These are phyloP conservation scores for Penicillium sp. DNA, from an alignment of 2,329 filamentous ascomycete species.

Conservation along the genomic window DNA sequence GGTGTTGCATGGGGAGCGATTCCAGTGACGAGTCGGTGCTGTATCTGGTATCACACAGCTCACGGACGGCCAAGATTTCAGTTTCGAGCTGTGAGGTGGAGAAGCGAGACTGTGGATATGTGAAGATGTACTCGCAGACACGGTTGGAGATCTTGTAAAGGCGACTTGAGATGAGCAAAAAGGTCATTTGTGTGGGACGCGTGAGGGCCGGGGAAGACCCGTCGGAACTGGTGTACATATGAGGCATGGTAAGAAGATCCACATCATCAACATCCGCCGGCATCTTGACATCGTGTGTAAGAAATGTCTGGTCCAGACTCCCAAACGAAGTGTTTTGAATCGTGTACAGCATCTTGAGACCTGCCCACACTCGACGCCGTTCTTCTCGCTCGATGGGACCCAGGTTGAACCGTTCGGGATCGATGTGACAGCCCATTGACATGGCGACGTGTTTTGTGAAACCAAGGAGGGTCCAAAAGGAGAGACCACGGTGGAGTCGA, in stretches of 20 bases:
- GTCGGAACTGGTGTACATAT: constrained; percentile 5
- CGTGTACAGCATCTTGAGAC: constrained; percentile 37
- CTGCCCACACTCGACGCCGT: constrained; percentile 36
- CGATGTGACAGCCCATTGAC: constrained; percentile 39
- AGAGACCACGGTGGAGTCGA: constrained; percentile 30
- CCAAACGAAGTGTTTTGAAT: constrained; percentile 35
- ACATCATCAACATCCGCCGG: constrained; percentile 35
- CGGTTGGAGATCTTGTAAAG: constrained; percentile 33
- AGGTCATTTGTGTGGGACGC: constrained; percentile 39
- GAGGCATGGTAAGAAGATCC: constrained; percentile 25
- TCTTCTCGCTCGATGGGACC: constrained; percentile 35
- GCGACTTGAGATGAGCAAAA: constrained; percentile 35
- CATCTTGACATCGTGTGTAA: constrained; percentile 27
- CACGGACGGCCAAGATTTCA: constrained; percentile 27
- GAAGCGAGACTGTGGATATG: constrained; percentile 17
- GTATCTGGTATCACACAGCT: constrained; percentile 28
- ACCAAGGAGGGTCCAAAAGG: constrained; percentile 37
- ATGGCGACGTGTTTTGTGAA: constrained; percentile 38
- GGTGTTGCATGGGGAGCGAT: constrained; percentile 29
- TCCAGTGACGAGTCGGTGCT: constrained; percentile 19
- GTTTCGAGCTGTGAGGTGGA: constrained; percentile 23
- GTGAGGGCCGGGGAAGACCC: constrained; percentile 12
- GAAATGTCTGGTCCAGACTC: constrained; percentile 26
- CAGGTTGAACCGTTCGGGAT: constrained; percentile 33
- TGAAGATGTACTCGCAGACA: constrained; percentile 33